phyloP scores from a whole-genome alignment of 1,139 yeast species.

The Yamadazyma atmosphaerica region DNA sequence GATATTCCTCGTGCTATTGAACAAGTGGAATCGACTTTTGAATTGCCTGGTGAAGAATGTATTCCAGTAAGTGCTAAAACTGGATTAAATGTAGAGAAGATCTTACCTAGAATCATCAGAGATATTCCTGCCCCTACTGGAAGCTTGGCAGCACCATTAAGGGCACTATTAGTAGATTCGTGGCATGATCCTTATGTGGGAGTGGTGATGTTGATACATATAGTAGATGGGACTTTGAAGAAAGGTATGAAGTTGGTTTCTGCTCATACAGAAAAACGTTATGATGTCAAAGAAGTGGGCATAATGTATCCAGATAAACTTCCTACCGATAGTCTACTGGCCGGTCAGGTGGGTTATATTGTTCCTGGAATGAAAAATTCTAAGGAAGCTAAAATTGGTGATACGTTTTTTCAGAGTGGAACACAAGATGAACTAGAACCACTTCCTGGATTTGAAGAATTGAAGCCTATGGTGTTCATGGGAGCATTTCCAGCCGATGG shows the following conservation, averaged over 20 bases:
- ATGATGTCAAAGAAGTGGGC: slow-evolving; percentile 91
- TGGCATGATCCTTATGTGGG: slow-evolving; percentile 97
- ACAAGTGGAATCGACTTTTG: slow-evolving; percentile 83
- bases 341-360: slow-evolving; percentile 94
- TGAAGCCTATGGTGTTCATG: slow-evolving; percentile 97
- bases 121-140: slow-evolving; percentile 76
- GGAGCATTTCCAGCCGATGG: slow-evolving; percentile 99
- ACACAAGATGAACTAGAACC: slow-evolving; percentile 64
- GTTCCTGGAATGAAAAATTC: slow-evolving; percentile 93
- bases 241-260: slow-evolving; percentile 76
- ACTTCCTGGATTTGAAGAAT: slow-evolving; percentile 92
- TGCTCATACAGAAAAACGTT: slow-evolving; percentile 72
- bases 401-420: slow-evolving; percentile 77
- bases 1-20: slow-evolving; percentile 79
- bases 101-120: slow-evolving; percentile 78
- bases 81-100: slow-evolving; percentile 72
- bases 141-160: slow-evolving; percentile 51
- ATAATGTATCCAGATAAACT: slow-evolving; percentile 90
- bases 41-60: slow-evolving; percentile 71
- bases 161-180: slow-evolving; percentile 86
- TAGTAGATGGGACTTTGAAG: slow-evolving; percentile 77
- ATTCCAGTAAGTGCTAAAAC: slow-evolving; percentile 91
- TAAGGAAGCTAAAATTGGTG: slow-evolving; percentile 87
- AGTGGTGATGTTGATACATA: slow-evolving; percentile 82
- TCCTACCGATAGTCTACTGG: slow-evolving; percentile 59